Conservation (phyloP, 495 filamentous ascomycete genomes). For the Penicillium bovifimosum region DNA sequence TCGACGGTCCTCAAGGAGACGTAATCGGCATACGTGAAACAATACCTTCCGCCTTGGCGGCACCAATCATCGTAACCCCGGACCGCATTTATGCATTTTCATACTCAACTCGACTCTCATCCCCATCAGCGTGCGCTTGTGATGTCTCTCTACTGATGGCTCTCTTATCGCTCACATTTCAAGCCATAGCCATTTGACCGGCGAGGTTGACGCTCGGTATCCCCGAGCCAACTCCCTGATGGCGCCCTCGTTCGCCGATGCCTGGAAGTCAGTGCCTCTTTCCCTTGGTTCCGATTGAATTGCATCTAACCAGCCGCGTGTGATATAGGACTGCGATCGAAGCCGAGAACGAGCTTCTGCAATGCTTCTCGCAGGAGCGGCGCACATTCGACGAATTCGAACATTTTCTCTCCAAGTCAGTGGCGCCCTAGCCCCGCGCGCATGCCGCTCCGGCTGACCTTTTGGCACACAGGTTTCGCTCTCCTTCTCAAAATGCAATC, state of each 20-base stretch:
- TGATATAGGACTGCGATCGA: slow-evolving; percentile 39
- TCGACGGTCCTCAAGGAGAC: neutral
- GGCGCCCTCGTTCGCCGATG: slow-evolving; percentile 45
- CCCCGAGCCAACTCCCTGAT: slow-evolving; percentile 36
- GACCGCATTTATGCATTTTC: slow-evolving; percentile 10
- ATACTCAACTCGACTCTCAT: slow-evolving; percentile 6
- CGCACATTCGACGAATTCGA: slow-evolving; percentile 53
- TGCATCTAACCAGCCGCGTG: slow-evolving; percentile 13
- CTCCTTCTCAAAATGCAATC: slow-evolving; percentile 63
- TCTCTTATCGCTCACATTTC: slow-evolving; percentile 35
- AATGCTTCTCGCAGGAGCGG: slow-evolving; percentile 48
- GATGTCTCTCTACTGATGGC: slow-evolving; percentile 35
- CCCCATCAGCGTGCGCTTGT: slow-evolving; percentile 3
- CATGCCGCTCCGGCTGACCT: slow-evolving; percentile 16
- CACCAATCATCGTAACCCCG: slow-evolving; percentile 4
- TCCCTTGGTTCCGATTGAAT: neutral
- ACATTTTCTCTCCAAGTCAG: slow-evolving; percentile 54
- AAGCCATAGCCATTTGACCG: slow-evolving; percentile 51
- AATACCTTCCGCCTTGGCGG: slow-evolving; percentile 9
- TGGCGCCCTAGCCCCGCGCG: slow-evolving; percentile 17
- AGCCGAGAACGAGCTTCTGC: slow-evolving; percentile 44
- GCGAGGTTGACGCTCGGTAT: slow-evolving; percentile 49
- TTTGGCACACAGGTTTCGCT: slow-evolving; percentile 54
- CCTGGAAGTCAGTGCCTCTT: slow-evolving; percentile 44
- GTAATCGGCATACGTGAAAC: neutral